Conservation (phyloP, 257 asterid genomes). For the Solanum raphanifolium region DNA sequence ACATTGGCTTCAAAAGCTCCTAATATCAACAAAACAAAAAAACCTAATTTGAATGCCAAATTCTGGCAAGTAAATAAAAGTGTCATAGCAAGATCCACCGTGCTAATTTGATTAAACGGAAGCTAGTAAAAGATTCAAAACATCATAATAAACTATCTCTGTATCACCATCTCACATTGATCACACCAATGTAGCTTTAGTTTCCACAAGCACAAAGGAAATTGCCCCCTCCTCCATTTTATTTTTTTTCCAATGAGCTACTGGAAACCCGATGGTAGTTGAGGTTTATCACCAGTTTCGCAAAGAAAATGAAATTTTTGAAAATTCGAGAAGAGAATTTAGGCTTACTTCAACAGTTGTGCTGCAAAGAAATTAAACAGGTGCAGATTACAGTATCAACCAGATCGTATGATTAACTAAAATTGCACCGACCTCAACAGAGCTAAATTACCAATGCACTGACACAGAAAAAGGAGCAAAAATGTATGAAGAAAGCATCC, state of each 20-base stretch:
- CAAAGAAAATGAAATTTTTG: background rate
- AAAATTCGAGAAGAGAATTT: background rate
- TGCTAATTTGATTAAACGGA: background rate
- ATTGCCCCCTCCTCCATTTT: background rate
- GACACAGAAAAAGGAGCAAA: background rate
- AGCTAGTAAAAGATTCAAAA: background rate
- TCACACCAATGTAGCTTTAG: background rate
- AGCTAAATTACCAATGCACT: background rate
- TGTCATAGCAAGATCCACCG: background rate
- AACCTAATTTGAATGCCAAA: background rate
- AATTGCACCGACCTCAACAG: background rate
- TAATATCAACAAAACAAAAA: background rate
- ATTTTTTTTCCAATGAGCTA: background rate
- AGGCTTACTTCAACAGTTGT: background rate
- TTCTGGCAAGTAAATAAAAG: background rate
- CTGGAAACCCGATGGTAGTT: background rate
- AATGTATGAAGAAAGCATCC: background rate
- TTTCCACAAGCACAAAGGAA: background rate
- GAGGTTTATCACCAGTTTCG: background rate
- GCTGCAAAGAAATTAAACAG: background rate
- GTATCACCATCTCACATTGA: background rate
- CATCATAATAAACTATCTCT: background rate
- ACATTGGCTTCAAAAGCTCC: background rate
- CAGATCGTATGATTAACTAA: background rate
- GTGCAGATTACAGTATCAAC: background rate